Conservation (phyloP, 306 rosid genomes). For the Castanopsis chinensis region DNA sequence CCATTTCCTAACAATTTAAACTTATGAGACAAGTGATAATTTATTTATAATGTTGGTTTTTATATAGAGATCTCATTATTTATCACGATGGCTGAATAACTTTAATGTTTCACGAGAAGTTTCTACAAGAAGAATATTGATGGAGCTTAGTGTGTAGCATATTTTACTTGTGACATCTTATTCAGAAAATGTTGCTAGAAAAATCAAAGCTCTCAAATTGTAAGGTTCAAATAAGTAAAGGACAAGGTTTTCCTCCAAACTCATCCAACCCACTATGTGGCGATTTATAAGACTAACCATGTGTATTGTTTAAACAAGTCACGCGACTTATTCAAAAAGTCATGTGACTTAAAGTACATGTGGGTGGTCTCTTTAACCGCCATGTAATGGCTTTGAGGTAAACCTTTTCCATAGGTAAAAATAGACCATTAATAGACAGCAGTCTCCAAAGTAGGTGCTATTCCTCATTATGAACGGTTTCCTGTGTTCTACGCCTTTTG, state of each 20-base stretch:
- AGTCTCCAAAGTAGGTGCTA: slow-evolving; percentile 1
- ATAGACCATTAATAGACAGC: not conserved
- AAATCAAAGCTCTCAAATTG: not conserved
- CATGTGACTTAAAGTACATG: too few species aligned
- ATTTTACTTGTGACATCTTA: not conserved
- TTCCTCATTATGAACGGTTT: slow-evolving; percentile 17
- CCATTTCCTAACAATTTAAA: too few species aligned
- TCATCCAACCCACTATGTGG: too few species aligned
- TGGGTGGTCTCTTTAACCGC: too few species aligned
- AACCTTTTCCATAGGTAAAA: not conserved
- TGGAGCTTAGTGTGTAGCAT: not conserved
- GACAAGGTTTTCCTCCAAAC: too few species aligned
- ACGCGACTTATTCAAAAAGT: too few species aligned
- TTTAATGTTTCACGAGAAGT: not conserved
- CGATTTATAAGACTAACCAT: too few species aligned
- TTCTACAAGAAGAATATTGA: not conserved
- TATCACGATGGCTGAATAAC: not conserved
- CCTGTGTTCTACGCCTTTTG: slow-evolving; percentile 24
- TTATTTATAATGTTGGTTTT: not conserved
- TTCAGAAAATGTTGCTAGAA: not conserved
- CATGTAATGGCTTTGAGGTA: too few species aligned
- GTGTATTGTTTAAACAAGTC: too few species aligned
- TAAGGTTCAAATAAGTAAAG: not conserved
- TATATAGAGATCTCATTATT: not conserved
- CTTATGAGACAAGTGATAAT: too few species aligned